phyloP scores from a whole-genome alignment of 176 grass and related monocot species.

The Oryza coarctata region DNA sequence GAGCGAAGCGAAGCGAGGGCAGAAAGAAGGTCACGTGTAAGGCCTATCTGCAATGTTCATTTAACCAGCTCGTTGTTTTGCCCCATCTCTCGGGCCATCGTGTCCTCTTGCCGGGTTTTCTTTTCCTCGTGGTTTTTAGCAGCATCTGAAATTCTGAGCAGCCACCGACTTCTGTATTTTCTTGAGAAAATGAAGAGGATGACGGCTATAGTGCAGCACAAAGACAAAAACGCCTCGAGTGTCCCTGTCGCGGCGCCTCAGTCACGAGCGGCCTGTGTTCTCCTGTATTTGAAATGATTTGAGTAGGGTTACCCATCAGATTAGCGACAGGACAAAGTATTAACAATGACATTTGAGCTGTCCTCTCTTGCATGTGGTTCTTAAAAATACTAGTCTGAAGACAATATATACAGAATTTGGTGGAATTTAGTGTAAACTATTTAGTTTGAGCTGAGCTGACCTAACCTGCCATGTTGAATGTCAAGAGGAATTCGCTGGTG shows the following conservation, averaged over 20 bases:
- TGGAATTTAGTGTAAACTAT: background rate
- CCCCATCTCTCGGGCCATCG: background rate
- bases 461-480: conserved; percentile 1
- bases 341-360: conserved; percentile 45
- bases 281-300: background rate
- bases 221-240: conserved; percentile 10
- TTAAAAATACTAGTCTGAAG: background rate
- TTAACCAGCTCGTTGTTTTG: conserved; percentile 1
- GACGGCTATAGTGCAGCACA: background rate
- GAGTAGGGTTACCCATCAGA: conserved; percentile 14
- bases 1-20: background rate
- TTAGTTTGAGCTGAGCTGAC: background rate
- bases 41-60: conserved; percentile 22
- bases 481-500: conserved; percentile 12
- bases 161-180: conserved; percentile 32
- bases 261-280: conserved; percentile 37
- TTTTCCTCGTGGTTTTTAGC: conserved; percentile 37
- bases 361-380: conserved; percentile 15
- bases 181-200: background rate
- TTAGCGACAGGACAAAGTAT: conserved; percentile 28
- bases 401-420: conserved; percentile 8
- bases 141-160: background rate
- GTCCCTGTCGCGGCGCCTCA: conserved; percentile 40
- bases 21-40: conserved; percentile 49
- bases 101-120: conserved; percentile 14